phyloP scores from a whole-genome alignment of 2,329 filamentous ascomycete species.

The Periconia sp. region DNA sequence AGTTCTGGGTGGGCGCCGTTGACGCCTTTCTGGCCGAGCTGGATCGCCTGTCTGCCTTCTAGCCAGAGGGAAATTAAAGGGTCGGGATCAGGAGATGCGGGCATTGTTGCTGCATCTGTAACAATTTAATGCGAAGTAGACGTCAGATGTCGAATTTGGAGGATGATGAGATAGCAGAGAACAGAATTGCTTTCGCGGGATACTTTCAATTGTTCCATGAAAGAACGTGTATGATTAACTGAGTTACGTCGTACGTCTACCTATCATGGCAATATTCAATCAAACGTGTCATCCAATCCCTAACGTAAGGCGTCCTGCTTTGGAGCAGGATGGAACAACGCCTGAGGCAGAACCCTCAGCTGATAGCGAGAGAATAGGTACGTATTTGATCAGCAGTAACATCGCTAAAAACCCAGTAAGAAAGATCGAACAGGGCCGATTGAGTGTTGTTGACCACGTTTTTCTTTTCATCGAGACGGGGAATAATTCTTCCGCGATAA shows the following conservation, averaged over 20 bases:
- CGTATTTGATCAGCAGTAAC: neutral
- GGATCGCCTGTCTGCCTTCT: neutral
- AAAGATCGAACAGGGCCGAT: neutral
- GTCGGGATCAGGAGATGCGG: neutral
- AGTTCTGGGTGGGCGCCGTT: neutral
- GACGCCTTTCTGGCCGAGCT: slow-evolving; percentile 1
- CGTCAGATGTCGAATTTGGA: too few relatives aligned
- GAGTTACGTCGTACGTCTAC: neutral
- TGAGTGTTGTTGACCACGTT: neutral
- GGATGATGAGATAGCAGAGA: neutral
- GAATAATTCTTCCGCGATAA: neutral
- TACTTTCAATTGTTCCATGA: neutral
- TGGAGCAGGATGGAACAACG: neutral
- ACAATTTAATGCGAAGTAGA: neutral
- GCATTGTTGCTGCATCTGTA: neutral
- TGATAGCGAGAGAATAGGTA: neutral
- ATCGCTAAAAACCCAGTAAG: neutral
- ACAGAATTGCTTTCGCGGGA: neutral
- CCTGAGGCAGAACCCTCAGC: neutral
- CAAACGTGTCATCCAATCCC: neutral
- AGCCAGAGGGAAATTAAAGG: slow-evolving; percentile 1
- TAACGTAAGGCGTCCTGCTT: neutral
- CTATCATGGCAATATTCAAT: neutral
- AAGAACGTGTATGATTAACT: neutral
- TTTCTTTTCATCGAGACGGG: neutral